Evolutionary conservation across 2,329 filamentous ascomycete species (phyloP), one percentile per base, ranked within the genome.

Genomic region (Colletotrichum orbiculare): DNA sequence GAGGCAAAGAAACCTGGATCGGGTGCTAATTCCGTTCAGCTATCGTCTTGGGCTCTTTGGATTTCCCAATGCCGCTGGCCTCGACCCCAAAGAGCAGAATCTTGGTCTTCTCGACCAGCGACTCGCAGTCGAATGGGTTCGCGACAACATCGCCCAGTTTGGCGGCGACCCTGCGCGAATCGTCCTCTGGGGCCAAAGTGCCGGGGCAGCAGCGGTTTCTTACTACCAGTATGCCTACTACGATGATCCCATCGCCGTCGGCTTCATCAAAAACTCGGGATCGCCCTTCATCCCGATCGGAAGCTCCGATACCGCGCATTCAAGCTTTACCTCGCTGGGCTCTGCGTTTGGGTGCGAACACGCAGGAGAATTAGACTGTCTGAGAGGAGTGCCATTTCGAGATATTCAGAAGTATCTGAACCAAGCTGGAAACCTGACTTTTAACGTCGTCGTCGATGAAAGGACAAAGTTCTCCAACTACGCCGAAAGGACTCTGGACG

Each of bases 51-150:
- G 77, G 55, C 74, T 81, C 62, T 79, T 81, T 52, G 79, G 79
- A 53, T 81, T 82, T 64, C 79, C 78, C 1, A 74, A 75, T 6
- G 72, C 71, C 47, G 54, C 60, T 1, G 55, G 10, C 4, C 55
- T 56, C 7, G 54, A 56, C 37, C 60, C 54, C 17, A 57, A 49
- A 17, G 45, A 49, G 12, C 58, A 49, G 46, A 87, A 87, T 60
- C 70, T 84, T 2, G 85, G 83, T 1, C 72, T 87, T 6, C 76
- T 80, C 5, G 85, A 89, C 69, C 85, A 88, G 67, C 78, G 85
- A 0, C 67, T 79, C 8, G 83, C 82, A 0, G 71, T 87, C 0
- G 80, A 86, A 72, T 87, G 84, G 85, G 73, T 84, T 0, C 75
- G 75, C 3, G 75, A 80, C 50, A 85, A 87, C 68, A 82, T 86